Conservation (phyloP, 106 monocot species). For the Allium cepa region DNA sequence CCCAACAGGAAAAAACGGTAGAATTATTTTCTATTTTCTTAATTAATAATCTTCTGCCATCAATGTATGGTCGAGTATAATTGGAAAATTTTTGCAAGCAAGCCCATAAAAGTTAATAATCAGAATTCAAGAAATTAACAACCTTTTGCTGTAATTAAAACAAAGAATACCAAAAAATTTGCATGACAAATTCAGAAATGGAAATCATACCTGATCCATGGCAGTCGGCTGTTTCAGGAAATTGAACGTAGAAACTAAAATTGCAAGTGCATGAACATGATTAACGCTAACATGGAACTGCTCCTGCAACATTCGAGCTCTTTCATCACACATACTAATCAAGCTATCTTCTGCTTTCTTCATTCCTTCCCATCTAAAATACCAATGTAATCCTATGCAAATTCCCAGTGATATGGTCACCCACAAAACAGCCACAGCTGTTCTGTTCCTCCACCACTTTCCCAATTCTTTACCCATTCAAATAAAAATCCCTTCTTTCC, state of each 20-base stretch:
- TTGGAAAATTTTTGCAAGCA: too few species aligned
- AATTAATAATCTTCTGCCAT: too few species aligned
- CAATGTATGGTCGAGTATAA: too few species aligned
- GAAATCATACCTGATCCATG: constrained; percentile 63
- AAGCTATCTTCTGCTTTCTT: constrained; percentile 48
- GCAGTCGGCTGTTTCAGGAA: constrained; percentile 70
- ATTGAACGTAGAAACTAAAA: constrained; percentile 84
- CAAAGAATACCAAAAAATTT: neutral
- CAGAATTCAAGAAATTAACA: too few species aligned
- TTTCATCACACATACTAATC: constrained; percentile 86
- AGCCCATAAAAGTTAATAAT: too few species aligned
- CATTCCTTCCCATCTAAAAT: constrained; percentile 27
- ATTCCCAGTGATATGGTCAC: constrained; percentile 16
- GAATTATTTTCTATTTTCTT: too few species aligned
- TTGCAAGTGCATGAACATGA: constrained; percentile 89
- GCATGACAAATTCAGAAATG: neutral
- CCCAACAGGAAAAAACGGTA: too few species aligned
- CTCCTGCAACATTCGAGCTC: constrained; percentile 92
- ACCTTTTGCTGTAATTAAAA: neutral
- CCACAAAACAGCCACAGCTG: constrained; percentile 19
- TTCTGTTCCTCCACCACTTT: constrained; percentile 29
- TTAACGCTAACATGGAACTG: constrained; percentile 90
- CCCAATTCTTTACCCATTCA: constrained; percentile 4
- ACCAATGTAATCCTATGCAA: constrained; percentile 33
- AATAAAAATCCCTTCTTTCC: too few species aligned